Conservation (phyloP, 768 basidiomycete species). For the Lentinula sp. region DNA sequence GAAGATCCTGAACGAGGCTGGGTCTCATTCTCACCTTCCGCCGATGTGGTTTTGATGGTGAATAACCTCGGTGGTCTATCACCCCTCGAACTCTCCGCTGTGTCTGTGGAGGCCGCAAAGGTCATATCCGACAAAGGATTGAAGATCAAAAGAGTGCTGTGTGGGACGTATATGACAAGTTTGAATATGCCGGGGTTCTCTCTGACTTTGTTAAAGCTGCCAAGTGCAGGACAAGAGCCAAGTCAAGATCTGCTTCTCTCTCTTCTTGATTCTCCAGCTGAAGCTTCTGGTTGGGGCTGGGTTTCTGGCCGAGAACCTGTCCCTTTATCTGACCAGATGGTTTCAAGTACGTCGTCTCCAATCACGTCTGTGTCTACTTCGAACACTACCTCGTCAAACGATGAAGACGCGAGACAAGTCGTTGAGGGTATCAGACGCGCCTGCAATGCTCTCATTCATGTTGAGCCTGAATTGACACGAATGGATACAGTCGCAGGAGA, state of each 20-base stretch:
- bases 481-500: slow-evolving; percentile 94
- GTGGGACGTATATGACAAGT: slow-evolving; percentile 83
- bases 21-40: slow-evolving; percentile 47
- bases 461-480: slow-evolving; percentile 85
- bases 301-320: slow-evolving; percentile 40
- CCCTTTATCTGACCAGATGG: slow-evolving; percentile 11
- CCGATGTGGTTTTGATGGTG: slow-evolving; percentile 62
- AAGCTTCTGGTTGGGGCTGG: slow-evolving; percentile 87
- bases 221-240: slow-evolving; percentile 37
- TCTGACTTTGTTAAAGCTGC: slow-evolving; percentile 74
- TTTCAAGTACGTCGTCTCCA: slow-evolving; percentile 8
- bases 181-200: slow-evolving; percentile 94
- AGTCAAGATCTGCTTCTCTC: slow-evolving; percentile 43
- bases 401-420: slow-evolving; percentile 18
- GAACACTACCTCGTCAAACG: slow-evolving; percentile 49
- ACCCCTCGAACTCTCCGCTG: slow-evolving; percentile 71
- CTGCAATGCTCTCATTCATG: slow-evolving; percentile 60
- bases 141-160: slow-evolving; percentile 54
- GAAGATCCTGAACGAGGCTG: slow-evolving; percentile 72
- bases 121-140: slow-evolving; percentile 53
- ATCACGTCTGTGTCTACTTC: slow-evolving; percentile 14
- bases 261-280: slow-evolving; percentile 61
- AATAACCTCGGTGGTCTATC: slow-evolving; percentile 88
- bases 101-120: slow-evolving; percentile 55
- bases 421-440: slow-evolving; percentile 22